Evolutionary conservation across 2,329 filamentous ascomycete genomes (phyloP).

Genomic region (Diaporthe amygdali): DNA sequence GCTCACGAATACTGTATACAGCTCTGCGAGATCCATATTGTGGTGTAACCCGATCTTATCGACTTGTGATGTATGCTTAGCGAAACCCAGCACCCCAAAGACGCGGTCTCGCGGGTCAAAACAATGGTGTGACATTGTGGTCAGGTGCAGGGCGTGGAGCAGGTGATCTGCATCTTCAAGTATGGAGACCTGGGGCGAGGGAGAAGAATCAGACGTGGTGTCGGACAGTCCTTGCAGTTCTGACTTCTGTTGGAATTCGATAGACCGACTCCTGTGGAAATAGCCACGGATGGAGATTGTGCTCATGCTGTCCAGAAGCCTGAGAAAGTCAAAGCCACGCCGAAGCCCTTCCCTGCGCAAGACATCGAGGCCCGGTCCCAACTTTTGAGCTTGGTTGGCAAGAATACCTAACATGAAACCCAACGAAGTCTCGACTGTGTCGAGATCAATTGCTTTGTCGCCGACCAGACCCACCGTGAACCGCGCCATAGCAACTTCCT

Average conservation of each 20-base stretch:
- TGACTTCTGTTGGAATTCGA: background rate
- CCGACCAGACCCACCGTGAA: background rate
- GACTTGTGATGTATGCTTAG: background rate
- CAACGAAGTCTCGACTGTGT: background rate
- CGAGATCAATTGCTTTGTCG: background rate
- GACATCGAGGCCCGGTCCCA: background rate
- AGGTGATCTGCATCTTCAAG: no score
- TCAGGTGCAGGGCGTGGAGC: background rate
- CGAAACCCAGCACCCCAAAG: background rate
- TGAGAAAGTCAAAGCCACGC: background rate
- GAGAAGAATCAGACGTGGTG: background rate
- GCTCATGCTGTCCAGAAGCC: background rate
- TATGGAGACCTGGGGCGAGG: no score
- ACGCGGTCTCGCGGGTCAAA: background rate
- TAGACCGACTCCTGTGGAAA: background rate
- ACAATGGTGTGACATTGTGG: background rate
- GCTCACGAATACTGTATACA: background rate
- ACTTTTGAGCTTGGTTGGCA: background rate
- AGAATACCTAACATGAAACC: background rate
- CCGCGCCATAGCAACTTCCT: background rate
- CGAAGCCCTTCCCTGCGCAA: background rate
- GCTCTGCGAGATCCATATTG: background rate
- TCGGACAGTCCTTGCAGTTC: background rate
- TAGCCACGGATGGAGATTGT: background rate
- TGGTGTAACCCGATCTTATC: background rate